A percentile compares a stretch with the other conserved stretches of the same genome.
phyloP scores from a whole-genome alignment of 768 basidiomycete species.

The Jaapia argillacea region DNA sequence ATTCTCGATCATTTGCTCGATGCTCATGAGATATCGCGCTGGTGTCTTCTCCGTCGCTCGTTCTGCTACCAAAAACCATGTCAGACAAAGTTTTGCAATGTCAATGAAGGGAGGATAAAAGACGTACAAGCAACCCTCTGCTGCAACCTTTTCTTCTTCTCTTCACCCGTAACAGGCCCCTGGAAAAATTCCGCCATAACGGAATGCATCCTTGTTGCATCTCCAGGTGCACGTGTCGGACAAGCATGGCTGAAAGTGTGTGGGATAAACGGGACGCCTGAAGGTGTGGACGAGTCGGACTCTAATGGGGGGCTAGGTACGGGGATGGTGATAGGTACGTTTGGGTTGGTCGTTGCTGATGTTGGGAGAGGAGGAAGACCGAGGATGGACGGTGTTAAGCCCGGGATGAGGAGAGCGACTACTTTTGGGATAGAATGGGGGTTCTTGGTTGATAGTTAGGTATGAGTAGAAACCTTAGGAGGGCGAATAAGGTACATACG shows the following conservation, averaged over 20 bases:
- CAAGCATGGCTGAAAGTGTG: conserved; percentile 87
- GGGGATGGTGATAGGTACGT: conserved; percentile 39
- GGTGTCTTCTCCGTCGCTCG: conserved; percentile 54
- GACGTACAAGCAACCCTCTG: conserved; percentile 30
- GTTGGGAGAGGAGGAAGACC: conserved; percentile 64
- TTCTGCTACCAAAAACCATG: conserved; percentile 32
- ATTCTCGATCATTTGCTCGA: conserved; percentile 89
- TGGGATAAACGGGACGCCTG: conserved; percentile 54
- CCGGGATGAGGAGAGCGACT: conserved; percentile 77
- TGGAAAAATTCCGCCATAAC: conserved; percentile 79
- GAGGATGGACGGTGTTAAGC: conserved; percentile 67
- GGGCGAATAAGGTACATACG: conserved; percentile 28
- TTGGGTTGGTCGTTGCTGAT: conserved; percentile 47
- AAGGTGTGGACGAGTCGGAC: conserved; percentile 21
- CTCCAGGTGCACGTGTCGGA: conserved; percentile 89
- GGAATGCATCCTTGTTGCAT: conserved; percentile 75
- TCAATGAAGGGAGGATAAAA: conserved; percentile 3
- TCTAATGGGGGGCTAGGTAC: too few species aligned
- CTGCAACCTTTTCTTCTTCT: conserved; percentile 58
- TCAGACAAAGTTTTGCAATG: not conserved
- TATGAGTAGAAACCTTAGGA: not conserved
- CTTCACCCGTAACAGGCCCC: conserved; percentile 67
- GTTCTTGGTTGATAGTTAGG: conserved; percentile 39
- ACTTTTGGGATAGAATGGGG: conserved; percentile 64
- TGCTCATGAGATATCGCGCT: conserved; percentile 58